These are phyloP conservation scores for Dichotomocladium elegans DNA, from an alignment of 371 early-diverging fungal species.

Conservation along the genomic window DNA sequence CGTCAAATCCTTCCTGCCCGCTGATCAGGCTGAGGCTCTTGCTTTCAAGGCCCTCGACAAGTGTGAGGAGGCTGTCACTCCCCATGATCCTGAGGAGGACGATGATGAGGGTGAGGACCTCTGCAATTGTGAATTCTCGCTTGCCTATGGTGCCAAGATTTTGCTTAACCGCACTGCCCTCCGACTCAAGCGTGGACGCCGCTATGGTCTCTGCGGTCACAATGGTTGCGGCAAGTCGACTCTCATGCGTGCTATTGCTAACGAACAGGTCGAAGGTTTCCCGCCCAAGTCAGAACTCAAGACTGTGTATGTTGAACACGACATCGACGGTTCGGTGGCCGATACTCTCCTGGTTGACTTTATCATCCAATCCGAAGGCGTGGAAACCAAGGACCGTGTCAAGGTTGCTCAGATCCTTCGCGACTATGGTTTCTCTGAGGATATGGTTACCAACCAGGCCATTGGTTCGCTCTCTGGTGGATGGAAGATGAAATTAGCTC, in stretches of 20 bases:
- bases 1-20: constrained; percentile 43
- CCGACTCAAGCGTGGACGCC: constrained; percentile 72
- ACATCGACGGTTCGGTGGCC: constrained; percentile 71
- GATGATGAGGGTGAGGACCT: constrained; percentile 69
- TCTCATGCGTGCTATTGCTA: constrained; percentile 78
- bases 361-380: constrained; percentile 49
- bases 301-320: constrained; percentile 75
- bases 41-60: constrained; percentile 24
- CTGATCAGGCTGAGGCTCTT: constrained; percentile 27
- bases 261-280: constrained; percentile 76
- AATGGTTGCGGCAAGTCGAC: constrained; percentile 92
- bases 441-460: constrained; percentile 55
- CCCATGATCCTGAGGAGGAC: constrained; percentile 43
- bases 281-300: constrained; percentile 66
- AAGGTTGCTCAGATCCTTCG: constrained; percentile 57
- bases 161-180: constrained; percentile 73
- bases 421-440: constrained; percentile 68
- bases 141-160: constrained; percentile 86
- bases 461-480: constrained; percentile 85
- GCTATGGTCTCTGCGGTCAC: constrained; percentile 81
- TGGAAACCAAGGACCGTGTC: constrained; percentile 47
- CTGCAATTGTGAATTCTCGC: no score
- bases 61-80: constrained; percentile 43
- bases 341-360: constrained; percentile 68
- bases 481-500: constrained; percentile 87